Evolutionary conservation across 31 red algal species (phyloP).

Genomic region (Asparagopsis taxiformis): DNA sequence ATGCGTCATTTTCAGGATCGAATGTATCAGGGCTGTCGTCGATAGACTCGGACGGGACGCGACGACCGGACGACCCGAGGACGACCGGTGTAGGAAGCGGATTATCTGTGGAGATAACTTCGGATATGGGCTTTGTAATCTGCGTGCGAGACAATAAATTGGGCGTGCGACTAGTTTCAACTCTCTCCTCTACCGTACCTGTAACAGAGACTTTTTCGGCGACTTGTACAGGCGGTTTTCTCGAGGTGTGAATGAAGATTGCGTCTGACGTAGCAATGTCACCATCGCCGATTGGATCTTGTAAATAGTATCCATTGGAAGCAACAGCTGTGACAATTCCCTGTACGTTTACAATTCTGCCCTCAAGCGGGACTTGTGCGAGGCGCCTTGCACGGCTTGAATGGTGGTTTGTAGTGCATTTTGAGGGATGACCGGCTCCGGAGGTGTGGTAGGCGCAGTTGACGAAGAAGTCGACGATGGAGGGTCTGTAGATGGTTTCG

Average conservation of each 20-base stretch:
- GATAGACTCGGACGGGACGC: not conserved
- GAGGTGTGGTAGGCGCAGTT: too few species aligned
- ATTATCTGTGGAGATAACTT: not conserved
- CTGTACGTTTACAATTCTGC: slow-evolving; percentile 1
- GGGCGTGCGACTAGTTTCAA: too few species aligned
- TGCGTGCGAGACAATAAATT: not conserved
- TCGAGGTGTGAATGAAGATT: not conserved
- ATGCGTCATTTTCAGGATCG: not conserved
- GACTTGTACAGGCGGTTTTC: not conserved
- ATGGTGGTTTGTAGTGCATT: too few species aligned
- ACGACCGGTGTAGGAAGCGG: not conserved
- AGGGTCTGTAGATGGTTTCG: too few species aligned
- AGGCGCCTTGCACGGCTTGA: not conserved
- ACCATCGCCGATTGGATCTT: not conserved
- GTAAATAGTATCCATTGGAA: not conserved
- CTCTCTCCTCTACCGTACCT: not conserved
- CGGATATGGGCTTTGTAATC: not conserved
- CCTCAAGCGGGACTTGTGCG: not conserved
- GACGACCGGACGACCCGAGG: not conserved
- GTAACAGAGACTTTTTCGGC: not conserved
- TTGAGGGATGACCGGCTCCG: too few species aligned
- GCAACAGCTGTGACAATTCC: slow-evolving; percentile 5
- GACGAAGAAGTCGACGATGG: too few species aligned
- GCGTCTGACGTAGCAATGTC: slow-evolving; percentile 1
- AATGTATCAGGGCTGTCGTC: too few species aligned